phyloP scores from a whole-genome alignment of 768 basidiomycete species.

The Lentinula aciculospora region DNA sequence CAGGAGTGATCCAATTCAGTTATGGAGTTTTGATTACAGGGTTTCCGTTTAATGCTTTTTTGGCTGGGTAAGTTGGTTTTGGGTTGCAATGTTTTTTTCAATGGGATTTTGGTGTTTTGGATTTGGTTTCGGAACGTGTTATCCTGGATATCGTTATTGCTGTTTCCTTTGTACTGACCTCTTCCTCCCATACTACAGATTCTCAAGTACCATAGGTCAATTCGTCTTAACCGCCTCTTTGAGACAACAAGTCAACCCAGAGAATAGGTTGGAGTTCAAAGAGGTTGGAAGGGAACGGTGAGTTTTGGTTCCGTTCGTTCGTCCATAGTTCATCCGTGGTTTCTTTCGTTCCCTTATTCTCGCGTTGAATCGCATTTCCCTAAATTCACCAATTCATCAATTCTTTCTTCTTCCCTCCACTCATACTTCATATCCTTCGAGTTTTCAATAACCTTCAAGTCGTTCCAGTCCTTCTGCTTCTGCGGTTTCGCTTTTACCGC shows the following conservation, averaged over 20 bases:
- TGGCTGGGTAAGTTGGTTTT: constrained; percentile 71
- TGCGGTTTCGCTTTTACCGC: too few species aligned
- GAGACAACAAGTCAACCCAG: constrained; percentile 87
- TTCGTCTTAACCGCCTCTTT: constrained; percentile 93
- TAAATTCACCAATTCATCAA: background rate
- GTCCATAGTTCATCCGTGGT: background rate
- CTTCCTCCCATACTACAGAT: constrained; percentile 48
- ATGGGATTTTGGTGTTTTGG: background rate
- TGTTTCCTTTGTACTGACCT: background rate
- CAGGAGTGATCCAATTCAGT: constrained; percentile 83
- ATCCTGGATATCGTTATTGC: background rate
- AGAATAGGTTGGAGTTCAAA: constrained; percentile 78
- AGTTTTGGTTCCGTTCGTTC: constrained; percentile 18
- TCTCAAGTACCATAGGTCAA: constrained; percentile 90
- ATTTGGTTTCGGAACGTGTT: background rate
- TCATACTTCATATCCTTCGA: too few species aligned
- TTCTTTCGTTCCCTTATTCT: background rate
- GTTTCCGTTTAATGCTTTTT: constrained; percentile 96
- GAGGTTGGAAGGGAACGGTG: constrained; percentile 92
- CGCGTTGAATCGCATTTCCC: background rate
- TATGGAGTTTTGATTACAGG: constrained; percentile 90
- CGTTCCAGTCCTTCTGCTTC: too few species aligned
- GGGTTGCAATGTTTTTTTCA: background rate
- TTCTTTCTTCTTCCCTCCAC: background rate
- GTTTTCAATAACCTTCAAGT: too few species aligned